A percentile compares a stretch with the other conserved stretches of the same genome.
Evolutionary conservation across 345 rosid species (phyloP).

Genomic region (Rhizophora mangle): DNA sequence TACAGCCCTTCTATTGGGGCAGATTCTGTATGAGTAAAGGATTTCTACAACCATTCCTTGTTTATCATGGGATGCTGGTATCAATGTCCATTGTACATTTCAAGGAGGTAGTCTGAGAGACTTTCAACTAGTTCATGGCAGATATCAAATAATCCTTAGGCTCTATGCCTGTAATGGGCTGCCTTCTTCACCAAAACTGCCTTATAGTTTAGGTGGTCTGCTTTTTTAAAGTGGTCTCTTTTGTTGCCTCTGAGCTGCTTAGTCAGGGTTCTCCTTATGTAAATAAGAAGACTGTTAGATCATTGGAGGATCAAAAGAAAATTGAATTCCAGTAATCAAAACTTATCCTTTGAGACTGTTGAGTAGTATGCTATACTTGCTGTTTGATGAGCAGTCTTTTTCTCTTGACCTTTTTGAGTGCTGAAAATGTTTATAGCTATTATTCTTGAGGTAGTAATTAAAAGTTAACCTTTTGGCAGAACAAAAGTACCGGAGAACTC

Average conservation of each 20-base stretch:
- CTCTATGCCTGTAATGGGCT: neutral
- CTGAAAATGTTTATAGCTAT: neutral
- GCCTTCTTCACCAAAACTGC: neutral
- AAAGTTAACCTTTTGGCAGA: slow-evolving; percentile 40
- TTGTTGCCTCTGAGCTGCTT: neutral
- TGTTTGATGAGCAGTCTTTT: neutral
- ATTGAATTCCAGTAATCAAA: neutral
- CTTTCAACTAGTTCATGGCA: neutral
- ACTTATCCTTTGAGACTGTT: neutral
- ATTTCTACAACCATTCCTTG: no score
- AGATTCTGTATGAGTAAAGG: no score
- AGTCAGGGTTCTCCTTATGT: neutral
- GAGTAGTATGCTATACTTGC: neutral
- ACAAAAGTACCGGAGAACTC: slow-evolving; percentile 85
- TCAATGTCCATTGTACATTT: no score
- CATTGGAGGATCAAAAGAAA: neutral
- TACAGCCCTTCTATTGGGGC: no score
- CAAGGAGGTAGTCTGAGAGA: no score
- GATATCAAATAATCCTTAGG: neutral
- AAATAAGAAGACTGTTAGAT: neutral
- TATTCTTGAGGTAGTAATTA: neutral
- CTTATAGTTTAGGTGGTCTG: neutral
- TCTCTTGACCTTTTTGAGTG: neutral
- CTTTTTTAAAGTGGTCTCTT: neutral
- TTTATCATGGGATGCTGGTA: no score